These are phyloP conservation scores for Rhododendron molle DNA, from an alignment of 148 eudicot genomes.

Conservation along the genomic window DNA sequence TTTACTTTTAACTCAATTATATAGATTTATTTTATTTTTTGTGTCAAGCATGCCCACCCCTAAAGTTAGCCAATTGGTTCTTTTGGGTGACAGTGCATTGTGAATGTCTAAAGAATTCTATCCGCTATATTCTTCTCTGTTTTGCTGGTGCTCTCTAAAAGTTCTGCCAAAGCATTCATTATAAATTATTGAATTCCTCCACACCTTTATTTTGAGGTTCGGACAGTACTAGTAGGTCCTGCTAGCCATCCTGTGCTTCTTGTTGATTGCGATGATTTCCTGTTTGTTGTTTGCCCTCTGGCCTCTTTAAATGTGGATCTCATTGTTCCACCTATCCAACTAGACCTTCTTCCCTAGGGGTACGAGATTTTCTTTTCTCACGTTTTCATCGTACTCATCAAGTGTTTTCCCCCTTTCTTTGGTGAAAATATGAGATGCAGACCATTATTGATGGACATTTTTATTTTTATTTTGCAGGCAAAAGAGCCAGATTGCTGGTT, in stretches of 20 bases:
- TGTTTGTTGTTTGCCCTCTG: background rate
- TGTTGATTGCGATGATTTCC: background rate
- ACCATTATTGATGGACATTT: slow-evolving; percentile 13
- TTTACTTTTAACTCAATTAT: no score
- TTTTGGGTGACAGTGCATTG: background rate
- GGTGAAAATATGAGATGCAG: background rate
- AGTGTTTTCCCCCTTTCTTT: background rate
- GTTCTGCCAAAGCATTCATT: background rate
- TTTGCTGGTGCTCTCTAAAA: slow-evolving; percentile 4
- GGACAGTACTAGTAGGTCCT: background rate
- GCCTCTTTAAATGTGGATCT: background rate
- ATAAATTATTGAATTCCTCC: background rate
- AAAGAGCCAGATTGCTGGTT: slow-evolving; percentile 48
- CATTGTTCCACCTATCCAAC: background rate
- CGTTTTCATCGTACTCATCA: slow-evolving; percentile 8
- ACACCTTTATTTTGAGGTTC: background rate
- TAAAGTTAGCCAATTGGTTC: background rate
- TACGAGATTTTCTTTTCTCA: background rate
- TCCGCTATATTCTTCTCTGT: background rate
- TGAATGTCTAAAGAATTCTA: background rate
- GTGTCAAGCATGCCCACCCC: no score
- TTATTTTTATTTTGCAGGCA: slow-evolving; percentile 37
- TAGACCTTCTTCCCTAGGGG: background rate
- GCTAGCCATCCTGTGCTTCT: slow-evolving; percentile 3
- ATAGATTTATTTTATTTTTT: no score